These are phyloP conservation scores for Candida xyloterini DNA, from an alignment of 805 yeast species.

Conservation along the genomic window DNA sequence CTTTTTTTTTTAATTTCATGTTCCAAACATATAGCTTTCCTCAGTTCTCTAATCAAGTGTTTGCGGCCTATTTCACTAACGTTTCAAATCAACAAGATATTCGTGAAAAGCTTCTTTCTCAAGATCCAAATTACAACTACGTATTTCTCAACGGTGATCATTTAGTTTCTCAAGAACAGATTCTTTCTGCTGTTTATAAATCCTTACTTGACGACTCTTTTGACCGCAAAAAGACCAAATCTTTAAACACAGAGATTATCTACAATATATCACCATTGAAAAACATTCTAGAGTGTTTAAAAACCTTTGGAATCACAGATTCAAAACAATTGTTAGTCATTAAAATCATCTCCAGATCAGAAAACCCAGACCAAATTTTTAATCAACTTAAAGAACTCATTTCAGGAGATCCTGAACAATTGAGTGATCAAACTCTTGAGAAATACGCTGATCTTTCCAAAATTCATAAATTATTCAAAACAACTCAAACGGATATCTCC, in stretches of 20 bases:
- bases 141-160: constrained; percentile 64
- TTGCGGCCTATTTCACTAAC: constrained; percentile 39
- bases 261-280: constrained; percentile 67
- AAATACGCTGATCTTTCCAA: constrained; percentile 32
- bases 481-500: constrained; percentile 19
- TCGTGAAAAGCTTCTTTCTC: constrained; percentile 41
- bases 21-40: constrained; percentile 16
- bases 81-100: constrained; percentile 46
- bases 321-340: constrained; percentile 47
- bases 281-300: constrained; percentile 69
- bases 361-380: constrained; percentile 7
- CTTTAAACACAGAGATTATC: constrained; percentile 69
- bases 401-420: constrained; percentile 34
- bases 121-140: constrained; percentile 49
- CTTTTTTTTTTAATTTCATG: constrained; percentile 7
- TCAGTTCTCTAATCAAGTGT: constrained; percentile 20
- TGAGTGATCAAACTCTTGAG: constrained; percentile 33
- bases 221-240: constrained; percentile 55
- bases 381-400: constrained; percentile 24
- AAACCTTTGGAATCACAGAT: constrained; percentile 63
- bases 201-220: constrained; percentile 50
- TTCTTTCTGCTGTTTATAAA: constrained; percentile 58
- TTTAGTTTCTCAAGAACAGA: constrained; percentile 58
- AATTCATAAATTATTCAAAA: constrained; percentile 28
- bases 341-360: constrained; percentile 34